phyloP scores from a whole-genome alignment of 768 basidiomycete species.

The Mycena sanguinolenta region DNA sequence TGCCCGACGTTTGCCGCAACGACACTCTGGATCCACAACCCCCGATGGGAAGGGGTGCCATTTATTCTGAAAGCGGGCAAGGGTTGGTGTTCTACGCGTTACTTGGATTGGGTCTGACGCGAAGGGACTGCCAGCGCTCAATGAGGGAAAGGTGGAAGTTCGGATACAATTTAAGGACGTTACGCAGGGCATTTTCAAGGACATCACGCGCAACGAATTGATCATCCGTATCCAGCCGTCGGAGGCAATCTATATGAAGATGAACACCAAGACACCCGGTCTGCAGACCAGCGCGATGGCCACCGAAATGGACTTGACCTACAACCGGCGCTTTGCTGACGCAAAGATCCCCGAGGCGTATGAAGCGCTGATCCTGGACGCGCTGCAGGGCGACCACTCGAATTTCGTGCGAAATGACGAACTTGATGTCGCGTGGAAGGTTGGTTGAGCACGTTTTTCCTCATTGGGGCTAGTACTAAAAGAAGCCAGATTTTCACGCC shows the following conservation, averaged over 20 bases:
- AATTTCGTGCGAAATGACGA: constrained; percentile 99
- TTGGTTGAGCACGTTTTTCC: constrained; percentile 48
- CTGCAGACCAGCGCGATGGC: constrained; percentile 91
- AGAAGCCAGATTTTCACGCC: constrained; percentile 87
- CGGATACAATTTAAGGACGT: constrained; percentile 99
- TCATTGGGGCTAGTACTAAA: background rate
- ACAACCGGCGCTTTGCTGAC: constrained; percentile 94
- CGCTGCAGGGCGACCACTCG: constrained; percentile 95
- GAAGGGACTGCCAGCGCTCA: constrained; percentile 90
- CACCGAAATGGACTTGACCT: constrained; percentile 98
- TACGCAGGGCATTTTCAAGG: constrained; percentile 95
- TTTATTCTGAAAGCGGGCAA: constrained; percentile 99
- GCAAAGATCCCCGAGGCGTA: constrained; percentile 96
- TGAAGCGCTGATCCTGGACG: constrained; percentile 95
- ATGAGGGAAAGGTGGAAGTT: constrained; percentile 98
- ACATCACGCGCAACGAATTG: constrained; percentile 92
- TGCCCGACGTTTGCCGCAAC: constrained; percentile 97
- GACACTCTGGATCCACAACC: constrained; percentile 94
- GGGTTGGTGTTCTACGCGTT: constrained; percentile 62
- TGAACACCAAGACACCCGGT: constrained; percentile 78
- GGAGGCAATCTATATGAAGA: constrained; percentile 92
- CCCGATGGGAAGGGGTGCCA: constrained; percentile 98
- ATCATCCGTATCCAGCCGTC: constrained; percentile 97
- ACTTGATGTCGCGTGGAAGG: constrained; percentile 98
- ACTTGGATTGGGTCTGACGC: constrained; percentile 4